Evolutionary conservation across 495 filamentous ascomycete genomes (phyloP), one percentile per base, ranked within the genome.

Genomic region (Aspergillus indologenus): DNA sequence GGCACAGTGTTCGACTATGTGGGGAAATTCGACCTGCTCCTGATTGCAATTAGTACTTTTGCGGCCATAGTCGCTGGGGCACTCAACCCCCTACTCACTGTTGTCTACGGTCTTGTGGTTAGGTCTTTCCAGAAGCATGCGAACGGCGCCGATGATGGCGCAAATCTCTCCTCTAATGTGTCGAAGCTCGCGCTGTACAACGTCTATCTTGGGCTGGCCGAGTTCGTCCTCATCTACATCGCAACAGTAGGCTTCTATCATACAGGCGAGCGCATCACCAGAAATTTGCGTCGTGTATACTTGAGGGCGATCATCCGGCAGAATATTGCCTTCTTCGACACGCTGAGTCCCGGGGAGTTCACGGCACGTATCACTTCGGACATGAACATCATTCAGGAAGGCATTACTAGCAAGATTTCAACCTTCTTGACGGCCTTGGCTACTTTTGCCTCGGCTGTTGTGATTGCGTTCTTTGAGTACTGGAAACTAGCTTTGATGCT

Each of bases 381-480:
- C 44, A 74, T 65, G 19, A 75, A 76, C 54, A 53, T 74, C 2
- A 68, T 82, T 18, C 76, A 82, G 51, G 74, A 79, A 23, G 78
- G 70, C 2, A 65, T 82, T 20, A 73, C 72, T 5, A 67, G 72
- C 19, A 78, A 78, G 44, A 47, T 75, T 1, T 61, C 58, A 4
- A 52, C 73, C 7, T 63, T 63, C 0, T 12, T 78, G n/a, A 66
- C 65, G 1, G 71, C 60, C 15, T 8, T 72, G 0, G 48, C 72
- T 1, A 76, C 62, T 8, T 71, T 79, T 23, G 54, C 68, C 3
- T 64, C 72, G 5, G 72, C 75, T 1, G 67, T 75, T 24, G 56
- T 75, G 3, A 69, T 79, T 54, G 68, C 55, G 2, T 76, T 77
- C 50, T 24, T 69, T 18, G 57, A 66, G 47, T 63, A 59, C 47